Evolutionary conservation across 192 early-diverging fungal genomes (phyloP), one percentile per base, ranked within the genome.

Genomic region (Coemansia reversa): DNA sequence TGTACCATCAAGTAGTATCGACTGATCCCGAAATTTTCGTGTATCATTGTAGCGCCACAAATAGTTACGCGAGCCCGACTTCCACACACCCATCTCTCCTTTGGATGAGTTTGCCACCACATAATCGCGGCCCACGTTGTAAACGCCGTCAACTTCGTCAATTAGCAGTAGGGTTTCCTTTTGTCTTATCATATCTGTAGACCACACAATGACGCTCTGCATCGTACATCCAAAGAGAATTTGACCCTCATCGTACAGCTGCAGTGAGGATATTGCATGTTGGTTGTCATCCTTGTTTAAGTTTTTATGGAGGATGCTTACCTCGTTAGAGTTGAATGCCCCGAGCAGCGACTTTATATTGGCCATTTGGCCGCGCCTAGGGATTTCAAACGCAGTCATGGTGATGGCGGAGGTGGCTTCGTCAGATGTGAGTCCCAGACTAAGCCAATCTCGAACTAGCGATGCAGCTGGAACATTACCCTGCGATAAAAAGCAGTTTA

Each of bases 31-130:
- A 49, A 71, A 74, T 51, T 35, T 62, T n/a, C 77, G 77, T 35
- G 72, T 59, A 42, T 74, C 77, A 60, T 71, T 74, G 59, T 66
- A 80, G 28, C 77, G 68, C 77, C 77, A 80, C 33, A 74, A 59
- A 35, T 74, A 65, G 59, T 71, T 80, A 25, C 58, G 49, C 49
- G 71, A 71, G 7, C 65, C 72, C 0, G 68, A 51, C 58, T 68
- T 74, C 77, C 77, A 80, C 57, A 80, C 77, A 8, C 77, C 71
- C 51, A 80, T 55, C 6, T 68, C 62, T 19, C 77, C 72, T 12
- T 42, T 33, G 16, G 14, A 20, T 4, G 77, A 74, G 55, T 68
- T 74, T n/a, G 77, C 62, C 16, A 80, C 77, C 7, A 80, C 69
- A 54, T 74, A 68, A 55, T 74, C 64, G 6, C 62, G 53, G 22